These are phyloP conservation scores for Lachnellula subtilissima DNA, from an alignment of 2,329 filamentous ascomycete species.

Conservation along the genomic window DNA sequence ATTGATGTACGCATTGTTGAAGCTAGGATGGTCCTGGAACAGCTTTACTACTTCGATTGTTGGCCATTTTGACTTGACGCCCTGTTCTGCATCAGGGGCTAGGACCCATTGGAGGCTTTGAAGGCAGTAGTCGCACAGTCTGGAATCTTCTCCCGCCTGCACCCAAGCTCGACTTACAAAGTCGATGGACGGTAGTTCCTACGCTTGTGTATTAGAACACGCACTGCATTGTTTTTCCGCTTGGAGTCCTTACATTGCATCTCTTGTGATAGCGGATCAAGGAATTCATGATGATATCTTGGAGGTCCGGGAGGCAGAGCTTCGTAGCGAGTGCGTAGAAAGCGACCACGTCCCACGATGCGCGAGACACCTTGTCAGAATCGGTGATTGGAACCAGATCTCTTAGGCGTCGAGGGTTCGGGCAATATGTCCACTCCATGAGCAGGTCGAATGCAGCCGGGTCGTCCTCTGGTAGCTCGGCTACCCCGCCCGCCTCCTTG, in stretches of 20 bases:
- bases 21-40: not conserved
- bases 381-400: not conserved
- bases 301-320: constrained; percentile 4
- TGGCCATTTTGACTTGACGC: not conserved
- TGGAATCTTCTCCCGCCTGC: not conserved
- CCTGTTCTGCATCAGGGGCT: too few species aligned
- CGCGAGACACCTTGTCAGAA: not conserved
- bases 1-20: not conserved
- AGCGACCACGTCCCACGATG: constrained; percentile 5
- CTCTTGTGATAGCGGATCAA: constrained; percentile 2
- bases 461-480: constrained; percentile 7
- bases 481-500: constrained; percentile 4
- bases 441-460: constrained; percentile 9
- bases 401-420: not conserved
- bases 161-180: not conserved
- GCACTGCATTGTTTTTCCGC: not conserved
- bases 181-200: not conserved
- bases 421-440: constrained; percentile 9
- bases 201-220: not conserved
- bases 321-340: constrained; percentile 8
- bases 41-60: not conserved
- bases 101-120: not conserved
- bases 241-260: not conserved
- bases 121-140: not conserved
- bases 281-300: constrained; percentile 3